phyloP scores from a whole-genome alignment of 352 stramenopile genomes.

The Peronospora tabacina region DNA sequence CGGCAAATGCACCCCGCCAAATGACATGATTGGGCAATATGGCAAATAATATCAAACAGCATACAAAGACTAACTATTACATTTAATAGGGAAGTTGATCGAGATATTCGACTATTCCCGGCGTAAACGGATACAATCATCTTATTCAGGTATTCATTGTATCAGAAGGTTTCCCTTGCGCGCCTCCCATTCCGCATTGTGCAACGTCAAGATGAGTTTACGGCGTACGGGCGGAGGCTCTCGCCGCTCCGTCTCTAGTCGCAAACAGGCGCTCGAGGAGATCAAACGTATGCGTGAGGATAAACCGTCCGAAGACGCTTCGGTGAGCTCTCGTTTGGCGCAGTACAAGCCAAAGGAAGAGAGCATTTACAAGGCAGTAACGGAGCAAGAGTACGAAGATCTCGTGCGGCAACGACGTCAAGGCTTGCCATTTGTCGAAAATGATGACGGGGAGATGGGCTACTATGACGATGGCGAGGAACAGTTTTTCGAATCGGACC shows the following conservation, averaged over 20 bases:
- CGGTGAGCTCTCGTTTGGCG: slow-evolving; percentile 42
- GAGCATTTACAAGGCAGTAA: slow-evolving; percentile 81
- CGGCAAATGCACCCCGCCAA: slow-evolving; percentile 1
- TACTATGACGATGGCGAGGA: slow-evolving; percentile 87
- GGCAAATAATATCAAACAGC: background rate
- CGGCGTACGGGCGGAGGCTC: slow-evolving; percentile 28
- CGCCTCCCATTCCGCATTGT: slow-evolving; percentile 19
- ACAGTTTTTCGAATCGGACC: slow-evolving; percentile 84
- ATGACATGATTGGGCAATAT: slow-evolving; percentile 4
- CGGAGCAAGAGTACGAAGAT: slow-evolving; percentile 79
- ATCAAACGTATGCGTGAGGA: slow-evolving; percentile 66
- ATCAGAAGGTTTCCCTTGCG: slow-evolving; percentile 13
- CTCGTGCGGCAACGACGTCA: slow-evolving; percentile 72
- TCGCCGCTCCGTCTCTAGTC: slow-evolving; percentile 32
- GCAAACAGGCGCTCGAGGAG: slow-evolving; percentile 60
- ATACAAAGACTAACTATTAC: background rate
- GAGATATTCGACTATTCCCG: background rate
- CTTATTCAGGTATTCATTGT: slow-evolving; percentile 1
- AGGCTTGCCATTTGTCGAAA: slow-evolving; percentile 75
- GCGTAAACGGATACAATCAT: background rate
- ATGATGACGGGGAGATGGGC: slow-evolving; percentile 78
- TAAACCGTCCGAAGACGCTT: slow-evolving; percentile 1
- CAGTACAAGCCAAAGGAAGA: slow-evolving; percentile 69
- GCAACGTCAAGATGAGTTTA: slow-evolving; percentile 44
- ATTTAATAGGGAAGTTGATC: background rate